phyloP scores from a whole-genome alignment of 2,329 filamentous ascomycete genomes.

The Claviceps capensis region DNA sequence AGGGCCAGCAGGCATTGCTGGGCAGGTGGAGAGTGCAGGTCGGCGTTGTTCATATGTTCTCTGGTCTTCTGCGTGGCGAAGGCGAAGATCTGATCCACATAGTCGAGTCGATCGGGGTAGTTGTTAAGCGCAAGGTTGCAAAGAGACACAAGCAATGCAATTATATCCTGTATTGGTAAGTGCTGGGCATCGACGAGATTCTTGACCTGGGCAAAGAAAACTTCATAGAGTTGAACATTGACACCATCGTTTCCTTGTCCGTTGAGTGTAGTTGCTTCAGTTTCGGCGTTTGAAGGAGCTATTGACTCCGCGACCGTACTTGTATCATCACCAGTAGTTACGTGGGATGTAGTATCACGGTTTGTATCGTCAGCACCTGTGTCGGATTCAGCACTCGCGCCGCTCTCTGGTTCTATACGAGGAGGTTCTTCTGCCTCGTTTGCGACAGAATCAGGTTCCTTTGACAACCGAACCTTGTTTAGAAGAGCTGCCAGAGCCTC shows the following conservation, averaged over 20 bases:
- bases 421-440: conserved; percentile 12
- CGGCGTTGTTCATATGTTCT: conserved; percentile 87
- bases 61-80: conserved; percentile 78
- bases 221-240: conserved; percentile 83
- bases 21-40: conserved; percentile 74
- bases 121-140: conserved; percentile 91
- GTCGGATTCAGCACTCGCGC: conserved; percentile 17
- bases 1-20: conserved; percentile 84
- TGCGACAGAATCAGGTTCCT: conserved; percentile 26
- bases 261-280: conserved; percentile 34
- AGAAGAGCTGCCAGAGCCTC: conserved; percentile 69
- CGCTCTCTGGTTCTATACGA: conserved; percentile 23
- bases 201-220: conserved; percentile 93
- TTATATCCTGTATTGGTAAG: conserved; percentile 86
- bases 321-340: conserved; percentile 16
- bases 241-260: conserved; percentile 33
- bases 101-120: conserved; percentile 84
- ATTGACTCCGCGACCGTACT: conserved; percentile 18
- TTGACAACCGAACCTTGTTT: conserved; percentile 60
- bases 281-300: conserved; percentile 29
- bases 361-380: conserved; percentile 17
- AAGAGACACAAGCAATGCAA: conserved; percentile 85
- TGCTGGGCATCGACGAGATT: conserved; percentile 84
- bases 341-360: conserved; percentile 6
- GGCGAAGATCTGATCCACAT: conserved; percentile 84